phyloP scores from a whole-genome alignment of 1,284 basidiomycete species.

The Cutaneotrichosporon arboriforme region DNA sequence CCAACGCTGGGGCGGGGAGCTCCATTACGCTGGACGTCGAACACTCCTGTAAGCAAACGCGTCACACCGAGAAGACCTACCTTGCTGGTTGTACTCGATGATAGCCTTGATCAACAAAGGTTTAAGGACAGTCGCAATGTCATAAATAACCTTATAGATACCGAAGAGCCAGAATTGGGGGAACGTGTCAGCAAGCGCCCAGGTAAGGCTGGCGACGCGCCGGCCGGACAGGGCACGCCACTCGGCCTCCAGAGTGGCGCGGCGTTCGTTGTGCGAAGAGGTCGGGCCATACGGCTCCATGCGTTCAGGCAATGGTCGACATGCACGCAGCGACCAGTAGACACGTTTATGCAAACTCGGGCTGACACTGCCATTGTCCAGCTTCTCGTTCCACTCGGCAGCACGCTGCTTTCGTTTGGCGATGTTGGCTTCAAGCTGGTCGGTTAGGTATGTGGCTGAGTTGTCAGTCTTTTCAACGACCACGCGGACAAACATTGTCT shows the following conservation, averaged over 20 bases:
- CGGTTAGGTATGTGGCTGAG: conserved; percentile 54
- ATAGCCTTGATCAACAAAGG: conserved; percentile 7
- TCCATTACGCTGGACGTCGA: neutral
- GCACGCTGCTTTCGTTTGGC: conserved; percentile 25
- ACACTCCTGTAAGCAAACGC: neutral
- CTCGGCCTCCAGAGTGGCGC: neutral
- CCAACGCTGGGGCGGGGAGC: neutral
- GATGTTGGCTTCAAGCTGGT: conserved; percentile 37
- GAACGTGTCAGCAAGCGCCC: conserved; percentile 2
- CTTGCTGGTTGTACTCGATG: conserved; percentile 6
- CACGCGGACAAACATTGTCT: conserved; percentile 8
- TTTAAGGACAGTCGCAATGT: neutral
- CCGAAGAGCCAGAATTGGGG: neutral
- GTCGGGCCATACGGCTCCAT: neutral
- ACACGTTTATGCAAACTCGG: conserved; percentile 51
- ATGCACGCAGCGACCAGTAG: conserved; percentile 48
- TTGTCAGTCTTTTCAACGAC: conserved; percentile 42
- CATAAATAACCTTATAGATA: neutral
- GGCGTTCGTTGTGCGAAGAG: too few species aligned
- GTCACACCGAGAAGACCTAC: neutral
- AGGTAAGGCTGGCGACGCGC: neutral
- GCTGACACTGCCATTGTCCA: conserved; percentile 12
- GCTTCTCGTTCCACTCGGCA: conserved; percentile 35
- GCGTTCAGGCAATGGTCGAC: too few species aligned
- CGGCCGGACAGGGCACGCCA: neutral